These are phyloP conservation scores for Suhomyces taliae DNA, from an alignment of 1,139 yeast genomes.

Conservation along the genomic window DNA sequence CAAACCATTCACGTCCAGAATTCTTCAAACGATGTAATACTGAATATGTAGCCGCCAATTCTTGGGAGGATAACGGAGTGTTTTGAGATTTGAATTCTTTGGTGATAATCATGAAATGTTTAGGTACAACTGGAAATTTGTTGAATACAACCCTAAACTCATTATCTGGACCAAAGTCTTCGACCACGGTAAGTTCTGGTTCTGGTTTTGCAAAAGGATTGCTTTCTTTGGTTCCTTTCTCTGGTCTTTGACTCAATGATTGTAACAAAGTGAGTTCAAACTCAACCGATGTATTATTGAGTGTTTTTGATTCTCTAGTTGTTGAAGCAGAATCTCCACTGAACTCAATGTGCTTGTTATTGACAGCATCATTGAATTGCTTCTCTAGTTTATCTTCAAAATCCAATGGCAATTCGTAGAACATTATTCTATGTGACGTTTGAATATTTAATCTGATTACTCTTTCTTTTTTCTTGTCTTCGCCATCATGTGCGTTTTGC, in stretches of 20 bases:
- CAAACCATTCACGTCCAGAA: conserved; percentile 48
- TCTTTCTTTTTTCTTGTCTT: not conserved
- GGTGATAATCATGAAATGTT: conserved; percentile 78
- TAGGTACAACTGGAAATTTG: conserved; percentile 80
- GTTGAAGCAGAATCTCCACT: conserved; percentile 31
- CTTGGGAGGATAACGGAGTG: conserved; percentile 67
- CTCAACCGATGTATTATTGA: conserved; percentile 21
- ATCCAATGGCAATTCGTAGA: conserved; percentile 24
- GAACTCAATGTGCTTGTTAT: conserved; percentile 26
- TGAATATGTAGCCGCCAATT: conserved; percentile 58
- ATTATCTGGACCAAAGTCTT: conserved; percentile 44
- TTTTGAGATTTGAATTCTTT: conserved; percentile 70
- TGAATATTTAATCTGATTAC: no score
- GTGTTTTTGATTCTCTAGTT: conserved; percentile 20
- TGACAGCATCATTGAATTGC: conserved; percentile 31
- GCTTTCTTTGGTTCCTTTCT: conserved; percentile 34
- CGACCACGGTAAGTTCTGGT: conserved; percentile 65
- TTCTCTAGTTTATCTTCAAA: conserved; percentile 23
- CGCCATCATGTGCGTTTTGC: no score
- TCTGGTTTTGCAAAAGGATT: conserved; percentile 86
- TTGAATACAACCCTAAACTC: conserved; percentile 71
- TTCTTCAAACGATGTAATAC: conserved; percentile 39
- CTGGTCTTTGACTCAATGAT: conserved; percentile 60
- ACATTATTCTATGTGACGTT: conserved; percentile 14
- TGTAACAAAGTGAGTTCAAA: conserved; percentile 35